phyloP scores from a whole-genome alignment of 495 filamentous ascomycete genomes.

The Lasiosphaeriaceae sp. region DNA sequence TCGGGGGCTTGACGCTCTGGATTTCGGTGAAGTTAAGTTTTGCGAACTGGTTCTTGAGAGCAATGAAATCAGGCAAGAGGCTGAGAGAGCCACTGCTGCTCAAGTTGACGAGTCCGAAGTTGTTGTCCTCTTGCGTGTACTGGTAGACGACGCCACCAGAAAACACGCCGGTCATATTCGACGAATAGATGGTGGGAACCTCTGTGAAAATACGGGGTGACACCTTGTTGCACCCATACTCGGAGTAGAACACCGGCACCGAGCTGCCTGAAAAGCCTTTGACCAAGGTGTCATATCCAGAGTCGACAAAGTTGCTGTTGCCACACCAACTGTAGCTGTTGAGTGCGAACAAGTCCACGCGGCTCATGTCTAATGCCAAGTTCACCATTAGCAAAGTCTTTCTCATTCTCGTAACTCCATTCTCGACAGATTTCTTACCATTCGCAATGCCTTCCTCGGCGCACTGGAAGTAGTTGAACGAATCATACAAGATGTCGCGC shows the following conservation, averaged over 20 bases:
- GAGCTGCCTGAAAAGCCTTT: conserved; percentile 65
- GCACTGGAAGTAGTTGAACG: conserved; percentile 82
- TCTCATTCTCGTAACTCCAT: too few relatives aligned
- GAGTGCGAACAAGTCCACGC: conserved; percentile 83
- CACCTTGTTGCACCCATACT: conserved; percentile 89
- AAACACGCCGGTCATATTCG: conserved; percentile 72
- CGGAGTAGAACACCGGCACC: conserved; percentile 91
- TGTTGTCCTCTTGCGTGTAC: conserved; percentile 66
- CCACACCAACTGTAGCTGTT: conserved; percentile 98
- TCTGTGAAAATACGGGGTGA: conserved; percentile 80
- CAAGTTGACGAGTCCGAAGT: conserved; percentile 75
- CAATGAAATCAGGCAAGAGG: conserved; percentile 69
- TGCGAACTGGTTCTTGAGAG: conserved; percentile 67
- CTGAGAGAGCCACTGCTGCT: conserved; percentile 60
- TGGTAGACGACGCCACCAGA: conserved; percentile 89
- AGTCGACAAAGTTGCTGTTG: conserved; percentile 62
- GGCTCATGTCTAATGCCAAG: conserved; percentile 56
- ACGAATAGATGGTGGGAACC: conserved; percentile 72
- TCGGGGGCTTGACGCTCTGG: conserved; percentile 50
- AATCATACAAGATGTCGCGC: conserved; percentile 70
- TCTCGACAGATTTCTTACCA: too few relatives aligned
- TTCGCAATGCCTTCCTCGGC: conserved; percentile 58
- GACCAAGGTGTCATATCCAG: conserved; percentile 69
- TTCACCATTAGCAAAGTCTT: too few relatives aligned
- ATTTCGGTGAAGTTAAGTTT: conserved; percentile 67